These are phyloP conservation scores for Selaginella tamariscina DNA, from an alignment of 75 land plant genomes.

Conservation along the genomic window DNA sequence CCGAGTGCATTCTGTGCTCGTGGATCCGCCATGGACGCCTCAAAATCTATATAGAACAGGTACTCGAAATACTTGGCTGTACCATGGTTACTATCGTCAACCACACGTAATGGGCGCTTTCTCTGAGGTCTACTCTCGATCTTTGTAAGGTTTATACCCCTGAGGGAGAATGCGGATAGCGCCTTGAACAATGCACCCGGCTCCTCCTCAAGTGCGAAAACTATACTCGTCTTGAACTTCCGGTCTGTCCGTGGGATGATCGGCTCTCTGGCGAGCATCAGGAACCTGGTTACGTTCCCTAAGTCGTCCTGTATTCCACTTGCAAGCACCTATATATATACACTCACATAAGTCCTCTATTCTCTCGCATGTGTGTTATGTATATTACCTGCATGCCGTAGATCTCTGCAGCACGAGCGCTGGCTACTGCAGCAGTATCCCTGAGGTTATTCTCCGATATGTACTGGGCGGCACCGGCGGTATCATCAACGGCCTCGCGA, in stretches of 20 bases:
- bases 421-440: conserved; percentile 36
- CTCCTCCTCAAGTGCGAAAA: conserved; percentile 21
- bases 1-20: conserved; percentile 33
- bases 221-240: conserved; percentile 25
- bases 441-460: conserved; percentile 13
- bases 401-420: conserved; percentile 21
- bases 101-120: conserved; percentile 29
- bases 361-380: too few species aligned
- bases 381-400: conserved; percentile 33
- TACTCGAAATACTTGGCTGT: conserved; percentile 41
- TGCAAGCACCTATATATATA: conserved; percentile 25
- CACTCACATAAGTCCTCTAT: too few species aligned
- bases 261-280: conserved; percentile 19
- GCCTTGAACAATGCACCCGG: conserved; percentile 17
- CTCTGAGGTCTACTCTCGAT: conserved; percentile 40
- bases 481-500: conserved; percentile 28
- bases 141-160: conserved; percentile 30
- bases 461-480: conserved; percentile 31
- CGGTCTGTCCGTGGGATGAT: background rate
- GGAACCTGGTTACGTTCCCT: conserved; percentile 31
- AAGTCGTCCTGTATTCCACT: conserved; percentile 31
- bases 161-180: conserved; percentile 26
- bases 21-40: conserved; percentile 37
- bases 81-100: conserved; percentile 29
- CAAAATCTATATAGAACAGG: conserved; percentile 37